Conservation (phyloP, 2,329 filamentous ascomycete species). For the Xylariaceae sp. region DNA sequence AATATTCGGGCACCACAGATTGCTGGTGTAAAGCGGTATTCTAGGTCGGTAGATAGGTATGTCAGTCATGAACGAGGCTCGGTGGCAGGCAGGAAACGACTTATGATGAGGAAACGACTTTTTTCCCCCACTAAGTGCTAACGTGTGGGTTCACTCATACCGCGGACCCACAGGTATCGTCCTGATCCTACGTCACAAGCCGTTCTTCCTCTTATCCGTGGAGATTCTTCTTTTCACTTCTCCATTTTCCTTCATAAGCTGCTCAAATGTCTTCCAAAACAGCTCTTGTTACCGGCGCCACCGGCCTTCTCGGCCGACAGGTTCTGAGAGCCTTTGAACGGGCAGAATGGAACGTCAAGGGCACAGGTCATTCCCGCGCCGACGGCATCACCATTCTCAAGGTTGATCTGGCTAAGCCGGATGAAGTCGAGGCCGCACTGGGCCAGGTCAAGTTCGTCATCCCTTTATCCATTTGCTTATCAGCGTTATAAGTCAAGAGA, state of each 20-base stretch:
- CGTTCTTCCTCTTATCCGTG: neutral
- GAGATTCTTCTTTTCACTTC: neutral
- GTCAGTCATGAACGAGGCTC: too few species aligned
- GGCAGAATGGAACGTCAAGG: slow-evolving; percentile 63
- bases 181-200: slow-evolving; percentile 10
- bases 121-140: too few species aligned
- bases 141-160: too few species aligned
- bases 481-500: neutral
- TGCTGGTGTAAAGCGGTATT: too few species aligned
- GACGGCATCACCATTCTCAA: slow-evolving; percentile 63
- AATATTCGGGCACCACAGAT: too few species aligned
- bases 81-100: too few species aligned
- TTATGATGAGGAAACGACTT: too few species aligned
- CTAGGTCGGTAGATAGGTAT: too few species aligned
- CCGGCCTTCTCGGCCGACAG: slow-evolving; percentile 75
- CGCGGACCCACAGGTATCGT: too few species aligned
- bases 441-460: slow-evolving; percentile 50
- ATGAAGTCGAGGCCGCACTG: slow-evolving; percentile 46
- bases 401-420: slow-evolving; percentile 45
- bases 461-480: neutral
- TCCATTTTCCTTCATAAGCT: neutral
- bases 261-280: slow-evolving; percentile 39
- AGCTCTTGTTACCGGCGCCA: slow-evolving; percentile 77
- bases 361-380: slow-evolving; percentile 69
- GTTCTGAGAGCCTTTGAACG: slow-evolving; percentile 66